phyloP scores from a whole-genome alignment of 1,284 basidiomycete species.

The Ceratobasidium sp. region DNA sequence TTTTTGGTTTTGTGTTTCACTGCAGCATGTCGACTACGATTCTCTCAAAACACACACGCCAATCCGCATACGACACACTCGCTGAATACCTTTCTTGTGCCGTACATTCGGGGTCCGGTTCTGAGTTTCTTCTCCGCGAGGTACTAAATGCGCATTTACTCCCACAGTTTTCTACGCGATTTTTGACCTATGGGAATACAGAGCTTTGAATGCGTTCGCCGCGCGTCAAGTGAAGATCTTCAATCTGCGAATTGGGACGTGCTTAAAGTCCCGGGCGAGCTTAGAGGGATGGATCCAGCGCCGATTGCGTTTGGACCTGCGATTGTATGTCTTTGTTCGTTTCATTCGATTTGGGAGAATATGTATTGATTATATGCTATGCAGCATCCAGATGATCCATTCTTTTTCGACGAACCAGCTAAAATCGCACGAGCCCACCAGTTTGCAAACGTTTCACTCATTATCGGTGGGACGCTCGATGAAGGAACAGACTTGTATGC shows the following conservation, averaged over 20 bases:
- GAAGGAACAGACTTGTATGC: slow-evolving; percentile 51
- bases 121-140: slow-evolving; percentile 9
- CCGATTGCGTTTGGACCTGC: slow-evolving; percentile 36
- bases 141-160: slow-evolving; percentile 2
- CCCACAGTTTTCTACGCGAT: no score
- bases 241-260: slow-evolving; percentile 38
- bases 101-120: not conserved
- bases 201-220: slow-evolving; percentile 33
- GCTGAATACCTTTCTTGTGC: slow-evolving; percentile 26
- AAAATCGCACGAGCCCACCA: slow-evolving; percentile 55
- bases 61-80: slow-evolving; percentile 24
- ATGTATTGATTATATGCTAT: not conserved
- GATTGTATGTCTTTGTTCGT: slow-evolving; percentile 28
- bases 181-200: not conserved
- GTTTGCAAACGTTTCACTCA: slow-evolving; percentile 58
- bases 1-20: no score
- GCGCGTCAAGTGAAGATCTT: slow-evolving; percentile 2
- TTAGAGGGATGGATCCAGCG: slow-evolving; percentile 38
- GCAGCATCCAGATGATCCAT: slow-evolving; percentile 29
- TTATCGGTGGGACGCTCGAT: slow-evolving; percentile 55
- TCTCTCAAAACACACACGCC: slow-evolving; percentile 23
- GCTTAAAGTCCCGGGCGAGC: slow-evolving; percentile 18
- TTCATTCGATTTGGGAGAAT: not conserved
- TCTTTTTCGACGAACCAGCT: slow-evolving; percentile 51
- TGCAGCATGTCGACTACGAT: slow-evolving; percentile 36